phyloP scores from a whole-genome alignment of 805 yeast species.

The Hanseniaspora thailandica region DNA sequence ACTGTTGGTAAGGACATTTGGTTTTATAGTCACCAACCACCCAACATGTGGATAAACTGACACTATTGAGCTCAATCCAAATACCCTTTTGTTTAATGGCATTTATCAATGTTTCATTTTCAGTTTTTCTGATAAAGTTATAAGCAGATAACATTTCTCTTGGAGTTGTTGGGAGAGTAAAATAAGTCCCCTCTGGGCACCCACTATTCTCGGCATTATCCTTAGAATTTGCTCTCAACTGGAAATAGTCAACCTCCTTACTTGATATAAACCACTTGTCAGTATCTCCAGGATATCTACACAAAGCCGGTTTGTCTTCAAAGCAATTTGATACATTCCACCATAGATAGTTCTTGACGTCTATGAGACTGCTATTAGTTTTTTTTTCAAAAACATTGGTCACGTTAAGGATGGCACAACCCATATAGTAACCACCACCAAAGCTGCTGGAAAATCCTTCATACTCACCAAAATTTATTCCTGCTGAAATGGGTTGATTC shows the following conservation, averaged over 20 bases:
- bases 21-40: constrained; percentile 72
- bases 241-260: constrained; percentile 35
- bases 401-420: constrained; percentile 16
- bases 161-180: constrained; percentile 43
- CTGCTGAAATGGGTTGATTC: constrained; percentile 36
- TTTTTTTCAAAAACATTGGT: constrained; percentile 25
- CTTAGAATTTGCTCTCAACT: constrained; percentile 20
- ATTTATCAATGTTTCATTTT: constrained; percentile 16
- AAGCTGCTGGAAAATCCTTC: constrained; percentile 15
- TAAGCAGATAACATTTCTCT: constrained; percentile 30
- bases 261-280: constrained; percentile 36
- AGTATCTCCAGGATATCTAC: constrained; percentile 33
- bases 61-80: constrained; percentile 78
- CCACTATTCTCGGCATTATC: constrained; percentile 24
- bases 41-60: constrained; percentile 68
- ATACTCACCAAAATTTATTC: constrained; percentile 19
- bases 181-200: constrained; percentile 31
- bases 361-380: constrained; percentile 34
- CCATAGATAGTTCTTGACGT: constrained; percentile 31
- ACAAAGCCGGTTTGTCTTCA: constrained; percentile 39
- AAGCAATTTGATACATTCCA: constrained; percentile 66
- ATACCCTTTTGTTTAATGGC: constrained; percentile 21
- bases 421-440: constrained; percentile 2
- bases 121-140: constrained; percentile 18
- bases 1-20: constrained; percentile 61